Percentiles rank a stretch among this genome's conserved stretches.
phyloP scores from a whole-genome alignment of 2,329 filamentous ascomycete species.

The Botryosphaeria agaves region DNA sequence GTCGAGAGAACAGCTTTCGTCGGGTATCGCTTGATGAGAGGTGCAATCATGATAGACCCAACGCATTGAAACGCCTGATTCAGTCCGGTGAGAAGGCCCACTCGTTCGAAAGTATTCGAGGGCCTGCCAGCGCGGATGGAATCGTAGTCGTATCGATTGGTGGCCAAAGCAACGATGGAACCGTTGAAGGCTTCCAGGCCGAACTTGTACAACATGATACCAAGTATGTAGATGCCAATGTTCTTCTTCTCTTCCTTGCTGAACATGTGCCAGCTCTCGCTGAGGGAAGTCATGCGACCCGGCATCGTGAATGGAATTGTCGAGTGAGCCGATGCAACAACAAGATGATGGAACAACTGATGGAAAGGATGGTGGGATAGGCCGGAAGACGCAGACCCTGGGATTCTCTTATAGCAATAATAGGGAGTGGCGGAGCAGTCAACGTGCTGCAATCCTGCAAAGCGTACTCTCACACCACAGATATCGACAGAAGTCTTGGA shows the following conservation, averaged over 20 bases:
- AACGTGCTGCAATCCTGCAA: too few species aligned
- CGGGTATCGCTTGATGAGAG: constrained; percentile 29
- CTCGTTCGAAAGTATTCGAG: constrained; percentile 27
- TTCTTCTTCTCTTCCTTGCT: constrained; percentile 25
- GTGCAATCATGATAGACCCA: constrained; percentile 32
- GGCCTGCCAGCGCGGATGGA: constrained; percentile 13
- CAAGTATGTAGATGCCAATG: constrained; percentile 28
- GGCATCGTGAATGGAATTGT: too few species aligned
- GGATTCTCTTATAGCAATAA: too few species aligned
- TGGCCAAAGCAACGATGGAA: constrained; percentile 30
- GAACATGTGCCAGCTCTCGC: constrained; percentile 13
- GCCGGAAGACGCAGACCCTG: too few species aligned
- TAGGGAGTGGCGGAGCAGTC: too few species aligned
- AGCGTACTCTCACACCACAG: too few species aligned
- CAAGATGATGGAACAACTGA: too few species aligned
- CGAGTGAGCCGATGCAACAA: too few species aligned
- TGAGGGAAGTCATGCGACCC: too few species aligned
- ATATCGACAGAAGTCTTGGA: too few species aligned
- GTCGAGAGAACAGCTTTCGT: constrained; percentile 28
- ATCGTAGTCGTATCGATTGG: constrained; percentile 32
- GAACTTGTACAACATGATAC: constrained; percentile 36
- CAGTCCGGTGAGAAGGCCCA: constrained; percentile 29
- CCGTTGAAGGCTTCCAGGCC: constrained; percentile 34
- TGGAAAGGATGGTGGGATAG: too few species aligned
- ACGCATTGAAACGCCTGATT: constrained; percentile 35